phyloP scores from a whole-genome alignment of 768 basidiomycete species.

The Pleurotus platypus region DNA sequence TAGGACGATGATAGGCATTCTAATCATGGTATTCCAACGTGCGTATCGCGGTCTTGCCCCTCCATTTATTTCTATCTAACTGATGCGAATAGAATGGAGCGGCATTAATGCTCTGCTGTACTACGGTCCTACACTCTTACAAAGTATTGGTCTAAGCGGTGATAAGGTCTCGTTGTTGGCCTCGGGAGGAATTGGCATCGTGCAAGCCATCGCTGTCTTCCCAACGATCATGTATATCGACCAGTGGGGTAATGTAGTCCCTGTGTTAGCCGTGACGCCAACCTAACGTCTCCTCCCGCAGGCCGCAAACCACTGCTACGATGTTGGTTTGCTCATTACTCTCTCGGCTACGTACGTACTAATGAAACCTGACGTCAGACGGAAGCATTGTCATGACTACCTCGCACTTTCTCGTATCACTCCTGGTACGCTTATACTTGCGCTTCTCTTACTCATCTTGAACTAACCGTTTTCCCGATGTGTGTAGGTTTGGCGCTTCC shows the following conservation, averaged over 20 bases:
- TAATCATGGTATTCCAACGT: constrained; percentile 87
- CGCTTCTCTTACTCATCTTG: background rate
- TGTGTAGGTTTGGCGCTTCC: constrained; percentile 42
- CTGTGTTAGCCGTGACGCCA: background rate
- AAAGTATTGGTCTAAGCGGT: constrained; percentile 58
- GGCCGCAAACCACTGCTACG: constrained; percentile 66
- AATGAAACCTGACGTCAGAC: constrained; percentile 16
- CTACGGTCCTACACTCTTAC: constrained; percentile 74
- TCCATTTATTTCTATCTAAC: background rate
- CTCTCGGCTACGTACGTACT: background rate
- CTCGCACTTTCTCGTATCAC: constrained; percentile 63
- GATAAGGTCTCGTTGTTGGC: constrained; percentile 61
- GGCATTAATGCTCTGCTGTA: constrained; percentile 85
- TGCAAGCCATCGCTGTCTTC: constrained; percentile 72
- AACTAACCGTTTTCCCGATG: constrained; percentile 3
- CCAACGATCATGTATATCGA: constrained; percentile 76
- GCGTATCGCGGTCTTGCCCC: constrained; percentile 17
- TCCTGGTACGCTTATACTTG: constrained; percentile 49
- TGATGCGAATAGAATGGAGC: constrained; percentile 64
- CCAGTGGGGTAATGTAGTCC: constrained; percentile 38
- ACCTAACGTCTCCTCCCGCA: constrained; percentile 13
- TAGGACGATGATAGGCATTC: constrained; percentile 65
- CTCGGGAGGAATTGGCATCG: constrained; percentile 74
- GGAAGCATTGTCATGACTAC: constrained; percentile 63
- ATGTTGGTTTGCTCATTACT: constrained; percentile 21